Base-by-base conservation (phyloP, 257 asterid genomes). In the Coffea canephora region DNA sequence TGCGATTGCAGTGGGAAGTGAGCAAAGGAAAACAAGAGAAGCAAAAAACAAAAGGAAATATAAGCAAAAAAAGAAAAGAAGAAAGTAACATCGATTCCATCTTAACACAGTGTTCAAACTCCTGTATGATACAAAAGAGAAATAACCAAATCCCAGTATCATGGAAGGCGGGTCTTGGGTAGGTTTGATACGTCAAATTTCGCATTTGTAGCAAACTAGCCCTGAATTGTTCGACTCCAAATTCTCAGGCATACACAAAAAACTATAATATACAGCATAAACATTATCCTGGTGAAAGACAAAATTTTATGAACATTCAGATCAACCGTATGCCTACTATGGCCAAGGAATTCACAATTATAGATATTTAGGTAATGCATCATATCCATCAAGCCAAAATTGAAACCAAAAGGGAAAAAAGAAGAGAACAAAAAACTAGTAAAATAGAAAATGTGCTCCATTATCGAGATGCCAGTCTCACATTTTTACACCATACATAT, bases 391-490 rank as follows among this genome's bases (percentile, higher is more conserved):
- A 25, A 72, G 72, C 14, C 7, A 15, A 8, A 18, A 18, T 18
- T 39, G 43, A 39, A 39, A 39, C 4, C 43, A 39, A 39, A 39
- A 2, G 43, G 43, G 43, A 39, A 39, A 39, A 39, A 5, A 70
- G 45, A 61, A 36, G 14, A 31, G 31, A 31, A 54, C 19, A 64
- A 71, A 8, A 79, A 50, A 52, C 34, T n/a, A 50, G 6, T 36
- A 18, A 49, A 65, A 46, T 27, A 16, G 72, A 43, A 2, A 25
- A 31, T 27, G 11, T 14, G 36, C 31, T 41, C 49, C 5, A 18
- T 64, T 46, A 41, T 21, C 68, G 69, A 62, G 83, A 66, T 50
- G 61, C 16, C 18, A 80, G 54, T 41, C 10, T 36, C 49, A 70
- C 57, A 72, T 61, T 43, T 31, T 36, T 34, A 36, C 14, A 19